Conservation (phyloP, 495 filamentous ascomycete species). For the Neurospora pannonica region DNA sequence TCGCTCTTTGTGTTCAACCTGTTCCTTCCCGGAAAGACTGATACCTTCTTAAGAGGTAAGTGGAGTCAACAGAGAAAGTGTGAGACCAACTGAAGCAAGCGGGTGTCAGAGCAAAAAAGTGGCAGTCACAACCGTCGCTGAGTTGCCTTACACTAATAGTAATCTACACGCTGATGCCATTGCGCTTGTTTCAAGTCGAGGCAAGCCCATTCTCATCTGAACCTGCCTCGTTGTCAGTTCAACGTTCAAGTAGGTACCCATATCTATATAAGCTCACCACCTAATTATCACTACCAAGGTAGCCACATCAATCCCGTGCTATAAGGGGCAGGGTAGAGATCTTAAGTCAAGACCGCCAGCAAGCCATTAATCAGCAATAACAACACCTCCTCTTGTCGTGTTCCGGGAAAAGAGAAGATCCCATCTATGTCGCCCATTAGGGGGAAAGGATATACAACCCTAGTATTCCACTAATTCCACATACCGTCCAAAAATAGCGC, state of each 20-base stretch:
- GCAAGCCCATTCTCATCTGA: not conserved
- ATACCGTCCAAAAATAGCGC: constrained; percentile 10
- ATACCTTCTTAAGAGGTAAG: not conserved
- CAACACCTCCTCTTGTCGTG: not conserved
- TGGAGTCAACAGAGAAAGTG: not conserved
- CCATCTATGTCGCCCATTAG: constrained; percentile 15
- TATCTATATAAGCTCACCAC: not conserved
- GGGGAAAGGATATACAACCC: constrained; percentile 19
- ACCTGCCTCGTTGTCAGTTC: not conserved
- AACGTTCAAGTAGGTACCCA: not conserved
- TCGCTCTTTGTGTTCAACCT: not conserved
- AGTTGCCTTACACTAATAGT: not conserved
- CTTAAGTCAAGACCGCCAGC: not conserved
- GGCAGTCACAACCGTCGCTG: not conserved
- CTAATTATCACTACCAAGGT: not conserved
- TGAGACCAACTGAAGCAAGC: not conserved
- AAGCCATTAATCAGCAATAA: not conserved
- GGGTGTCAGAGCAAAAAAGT: not conserved
- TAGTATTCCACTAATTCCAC: constrained; percentile 20
- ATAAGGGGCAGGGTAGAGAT: not conserved
- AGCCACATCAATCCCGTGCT: not conserved
- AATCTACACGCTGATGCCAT: not conserved
- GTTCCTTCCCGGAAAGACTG: not conserved
- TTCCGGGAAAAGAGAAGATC: constrained; percentile 5
- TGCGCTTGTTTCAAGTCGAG: not conserved